A percentile compares a stretch with the other conserved stretches of the same genome.
Conservation (phyloP, 176 grass and related monocot species). For the Otatea glauca region DNA sequence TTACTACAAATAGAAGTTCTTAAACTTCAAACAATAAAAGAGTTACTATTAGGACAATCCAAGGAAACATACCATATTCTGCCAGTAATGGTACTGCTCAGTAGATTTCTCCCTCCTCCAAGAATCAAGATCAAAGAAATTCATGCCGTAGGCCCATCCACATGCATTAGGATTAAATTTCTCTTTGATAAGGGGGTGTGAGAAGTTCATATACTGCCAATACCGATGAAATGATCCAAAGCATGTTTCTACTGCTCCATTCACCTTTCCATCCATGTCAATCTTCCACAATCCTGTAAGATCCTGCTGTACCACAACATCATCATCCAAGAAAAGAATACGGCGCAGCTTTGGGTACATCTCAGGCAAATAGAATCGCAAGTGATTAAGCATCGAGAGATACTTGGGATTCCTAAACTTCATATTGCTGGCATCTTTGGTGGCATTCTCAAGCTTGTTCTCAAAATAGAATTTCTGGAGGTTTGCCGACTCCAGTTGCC, state of each 20-base stretch:
- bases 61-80: conserved; percentile 76
- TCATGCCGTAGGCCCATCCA: conserved; percentile 99
- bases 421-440: conserved; percentile 99
- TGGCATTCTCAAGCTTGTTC: conserved; percentile 99
- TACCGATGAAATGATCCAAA: conserved; percentile 98
- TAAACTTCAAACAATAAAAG: background rate
- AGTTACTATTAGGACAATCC: background rate
- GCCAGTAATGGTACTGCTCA: conserved; percentile 98
- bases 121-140: conserved; percentile 93
- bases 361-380: conserved; percentile 97
- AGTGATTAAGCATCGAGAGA: conserved; percentile 92
- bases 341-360: conserved; percentile 91
- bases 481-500: conserved; percentile 94
- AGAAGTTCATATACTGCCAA: conserved; percentile 98
- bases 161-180: conserved; percentile 90
- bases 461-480: conserved; percentile 98
- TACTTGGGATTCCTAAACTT: conserved; percentile 99
- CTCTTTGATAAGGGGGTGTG: conserved; percentile 88
- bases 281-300: conserved; percentile 93
- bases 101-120: conserved; percentile 96
- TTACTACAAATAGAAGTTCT: conserved; percentile 16
- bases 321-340: conserved; percentile 97
- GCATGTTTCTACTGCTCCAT: conserved; percentile 98
- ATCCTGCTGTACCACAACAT: conserved; percentile 91
- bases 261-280: conserved; percentile 98